Evolutionary conservation across 75 land plant species (phyloP).

Genomic region (Pinus albicaulis): DNA sequence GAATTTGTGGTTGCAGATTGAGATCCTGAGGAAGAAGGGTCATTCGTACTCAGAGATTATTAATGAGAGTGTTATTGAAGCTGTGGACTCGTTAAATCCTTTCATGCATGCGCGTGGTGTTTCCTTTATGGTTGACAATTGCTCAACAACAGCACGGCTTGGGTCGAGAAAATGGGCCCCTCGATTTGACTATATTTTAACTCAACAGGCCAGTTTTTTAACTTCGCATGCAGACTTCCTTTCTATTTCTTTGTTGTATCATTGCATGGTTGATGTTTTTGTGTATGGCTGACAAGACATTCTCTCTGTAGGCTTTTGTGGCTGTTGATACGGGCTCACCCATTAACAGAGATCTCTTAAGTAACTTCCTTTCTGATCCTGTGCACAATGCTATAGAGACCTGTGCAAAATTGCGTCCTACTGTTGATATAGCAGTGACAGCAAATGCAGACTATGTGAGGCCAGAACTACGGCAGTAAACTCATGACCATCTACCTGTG

Average conservation of each 20-base stretch:
- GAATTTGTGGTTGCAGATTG: constrained; percentile 52
- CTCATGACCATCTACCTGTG: too few species aligned
- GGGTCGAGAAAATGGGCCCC: constrained; percentile 99
- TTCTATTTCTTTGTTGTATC: too few species aligned
- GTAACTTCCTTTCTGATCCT: constrained; percentile 85
- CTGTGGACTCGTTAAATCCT: constrained; percentile 92
- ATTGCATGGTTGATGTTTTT: too few species aligned
- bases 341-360: constrained; percentile 75
- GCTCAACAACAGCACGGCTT: constrained; percentile 87
- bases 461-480: constrained; percentile 78
- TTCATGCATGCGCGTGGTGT: constrained; percentile 99
- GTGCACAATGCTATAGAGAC: constrained; percentile 79
- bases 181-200: constrained; percentile 87
- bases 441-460: constrained; percentile 92
- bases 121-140: constrained; percentile 96
- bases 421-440: constrained; percentile 91
- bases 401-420: constrained; percentile 86
- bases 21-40: constrained; percentile 89
- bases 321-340: constrained; percentile 64
- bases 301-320: constrained; percentile 52
- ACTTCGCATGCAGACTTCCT: not conserved
- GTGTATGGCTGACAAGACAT: too few species aligned
- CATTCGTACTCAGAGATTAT: constrained; percentile 96
- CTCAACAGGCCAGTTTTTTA: constrained; percentile 43
- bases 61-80: constrained; percentile 91